These are phyloP conservation scores for Colletotrichum truncatum DNA, from an alignment of 2,329 filamentous ascomycete species.

Conservation along the genomic window DNA sequence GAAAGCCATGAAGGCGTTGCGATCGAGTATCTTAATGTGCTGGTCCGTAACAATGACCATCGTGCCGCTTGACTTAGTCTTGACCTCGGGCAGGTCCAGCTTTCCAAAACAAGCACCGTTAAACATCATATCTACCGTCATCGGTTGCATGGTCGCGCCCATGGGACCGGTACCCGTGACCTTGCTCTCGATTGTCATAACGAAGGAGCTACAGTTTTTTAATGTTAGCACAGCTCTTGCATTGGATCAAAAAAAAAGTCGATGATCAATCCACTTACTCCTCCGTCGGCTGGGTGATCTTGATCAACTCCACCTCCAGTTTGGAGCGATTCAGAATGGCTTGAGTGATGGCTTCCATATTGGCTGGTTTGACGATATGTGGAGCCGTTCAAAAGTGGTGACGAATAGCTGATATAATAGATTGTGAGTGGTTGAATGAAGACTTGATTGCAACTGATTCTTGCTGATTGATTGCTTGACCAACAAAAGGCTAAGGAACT, in stretches of 20 bases:
- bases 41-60: constrained; percentile 38
- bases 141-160: constrained; percentile 39
- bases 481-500: background rate
- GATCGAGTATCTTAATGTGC: constrained; percentile 39
- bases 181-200: constrained; percentile 39
- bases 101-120: constrained; percentile 40
- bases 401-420: constrained; percentile 4
- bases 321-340: constrained; percentile 38
- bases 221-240: background rate
- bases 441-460: background rate
- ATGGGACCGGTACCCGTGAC: constrained; percentile 41
- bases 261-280: constrained; percentile 36
- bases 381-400: constrained; percentile 7
- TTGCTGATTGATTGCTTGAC: background rate
- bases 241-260: background rate
- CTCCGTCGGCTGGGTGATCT: constrained; percentile 39
- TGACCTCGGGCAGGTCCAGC: constrained; percentile 39
- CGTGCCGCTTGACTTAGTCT: constrained; percentile 38
- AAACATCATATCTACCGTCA: constrained; percentile 41
- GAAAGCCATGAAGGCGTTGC: constrained; percentile 39
- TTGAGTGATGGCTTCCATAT: constrained; percentile 40
- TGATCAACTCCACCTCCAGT: constrained; percentile 39
- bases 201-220: constrained; percentile 38
- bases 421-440: background rate
- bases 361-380: constrained; percentile 8